Percentiles rank a stretch among this genome's conserved stretches.
These are phyloP conservation scores for Xylaria castorea DNA, from an alignment of 495 filamentous ascomycete genomes.

Conservation along the genomic window DNA sequence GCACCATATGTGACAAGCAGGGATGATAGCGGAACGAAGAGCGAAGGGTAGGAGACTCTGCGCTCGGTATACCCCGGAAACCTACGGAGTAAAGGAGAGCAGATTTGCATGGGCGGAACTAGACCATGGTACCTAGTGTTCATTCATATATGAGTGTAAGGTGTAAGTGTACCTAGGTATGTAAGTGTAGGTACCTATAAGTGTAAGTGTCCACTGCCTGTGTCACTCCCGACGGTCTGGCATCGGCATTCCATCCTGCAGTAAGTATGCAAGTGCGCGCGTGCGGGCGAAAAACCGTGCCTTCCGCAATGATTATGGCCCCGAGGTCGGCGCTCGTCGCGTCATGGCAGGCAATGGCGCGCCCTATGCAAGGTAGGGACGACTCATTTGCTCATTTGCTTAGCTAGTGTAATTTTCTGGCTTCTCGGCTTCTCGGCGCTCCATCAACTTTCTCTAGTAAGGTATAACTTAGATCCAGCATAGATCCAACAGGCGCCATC, in stretches of 20 bases:
- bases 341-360: background rate
- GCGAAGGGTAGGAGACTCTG: background rate
- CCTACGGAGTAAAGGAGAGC: background rate
- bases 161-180: no score
- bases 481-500: background rate
- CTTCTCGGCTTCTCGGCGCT: background rate
- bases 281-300: background rate
- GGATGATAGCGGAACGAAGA: constrained; percentile 10
- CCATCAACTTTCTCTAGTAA: background rate
- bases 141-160: no score
- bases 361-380: constrained; percentile 6
- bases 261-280: background rate
- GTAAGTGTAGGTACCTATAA: no score
- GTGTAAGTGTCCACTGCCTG: no score
- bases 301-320: background rate
- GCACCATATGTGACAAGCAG: background rate
- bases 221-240: background rate
- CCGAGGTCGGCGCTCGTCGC: constrained; percentile 19
- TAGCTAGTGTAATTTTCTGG: background rate
- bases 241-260: background rate
- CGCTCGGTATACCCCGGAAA: constrained; percentile 21
- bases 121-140: background rate
- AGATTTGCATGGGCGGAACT: background rate
- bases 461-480: no score
- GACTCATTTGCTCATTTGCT: background rate